A percentile compares a stretch with the other conserved stretches of the same genome.
Conservation (phyloP, 257 asterid genomes). For the Jaltomata sinuosa region DNA sequence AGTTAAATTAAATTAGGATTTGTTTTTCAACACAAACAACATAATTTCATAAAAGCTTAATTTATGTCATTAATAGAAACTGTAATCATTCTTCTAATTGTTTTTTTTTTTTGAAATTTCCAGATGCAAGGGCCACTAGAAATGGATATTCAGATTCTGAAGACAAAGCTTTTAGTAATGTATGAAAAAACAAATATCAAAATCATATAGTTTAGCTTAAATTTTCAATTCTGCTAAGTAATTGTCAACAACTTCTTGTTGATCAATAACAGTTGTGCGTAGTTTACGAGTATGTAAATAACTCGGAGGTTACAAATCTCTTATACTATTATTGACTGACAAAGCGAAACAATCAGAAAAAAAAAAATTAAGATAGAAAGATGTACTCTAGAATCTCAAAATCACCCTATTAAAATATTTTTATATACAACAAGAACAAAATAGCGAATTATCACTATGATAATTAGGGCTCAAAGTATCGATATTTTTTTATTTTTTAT, state of each 20-base stretch:
- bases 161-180: background rate
- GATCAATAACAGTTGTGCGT: background rate
- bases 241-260: background rate
- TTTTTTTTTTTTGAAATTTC: background rate
- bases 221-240: background rate
- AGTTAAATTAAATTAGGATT: background rate
- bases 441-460: too few species aligned
- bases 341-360: too few species aligned
- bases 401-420: too few species aligned
- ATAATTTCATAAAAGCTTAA: background rate
- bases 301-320: too few species aligned
- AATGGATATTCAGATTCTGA: background rate
- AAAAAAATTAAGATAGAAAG: too few species aligned
- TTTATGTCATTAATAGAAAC: background rate
- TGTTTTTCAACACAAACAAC: background rate
- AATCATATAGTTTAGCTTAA: background rate
- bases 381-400: too few species aligned
- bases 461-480: too few species aligned
- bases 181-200: background rate
- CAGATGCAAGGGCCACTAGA: background rate
- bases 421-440: too few species aligned
- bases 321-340: too few species aligned
- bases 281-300: too few species aligned
- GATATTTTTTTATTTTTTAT: too few species aligned
- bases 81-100: background rate